A percentile compares a stretch with the other conserved stretches of the same genome.
Evolutionary conservation across 2,329 filamentous ascomycete species (phyloP).

Genomic region (Sporothrix protearum): DNA sequence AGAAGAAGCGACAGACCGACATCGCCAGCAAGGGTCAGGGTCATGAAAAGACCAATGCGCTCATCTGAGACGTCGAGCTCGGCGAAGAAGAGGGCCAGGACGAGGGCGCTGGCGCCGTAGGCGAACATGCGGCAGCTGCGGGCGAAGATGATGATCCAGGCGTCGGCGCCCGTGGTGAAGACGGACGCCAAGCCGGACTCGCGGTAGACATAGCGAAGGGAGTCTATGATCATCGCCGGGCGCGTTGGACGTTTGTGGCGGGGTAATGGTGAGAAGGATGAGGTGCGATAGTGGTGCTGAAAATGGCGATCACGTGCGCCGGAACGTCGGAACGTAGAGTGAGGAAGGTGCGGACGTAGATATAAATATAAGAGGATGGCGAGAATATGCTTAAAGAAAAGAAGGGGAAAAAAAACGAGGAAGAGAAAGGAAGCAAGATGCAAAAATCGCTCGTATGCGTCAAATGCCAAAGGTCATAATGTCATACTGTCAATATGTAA

Average conservation of each 20-base stretch:
- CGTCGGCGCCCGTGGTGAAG: conserved; percentile 46
- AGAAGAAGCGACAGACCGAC: conserved; percentile 55
- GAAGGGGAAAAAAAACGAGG: neutral
- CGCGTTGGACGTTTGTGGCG: neutral
- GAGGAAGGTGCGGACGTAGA: neutral
- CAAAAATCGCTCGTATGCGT: neutral
- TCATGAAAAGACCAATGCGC: conserved; percentile 64
- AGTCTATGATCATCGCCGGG: conserved; percentile 21
- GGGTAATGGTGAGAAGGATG: neutral
- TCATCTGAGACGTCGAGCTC: conserved; percentile 54
- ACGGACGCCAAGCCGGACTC: conserved; percentile 50
- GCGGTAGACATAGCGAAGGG: conserved; percentile 29
- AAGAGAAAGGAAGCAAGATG: neutral
- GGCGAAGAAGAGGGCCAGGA: conserved; percentile 60
- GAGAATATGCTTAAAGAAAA: neutral
- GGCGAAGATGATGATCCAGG: conserved; percentile 52
- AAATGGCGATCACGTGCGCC: neutral
- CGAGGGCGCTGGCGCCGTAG: conserved; percentile 59
- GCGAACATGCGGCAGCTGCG: conserved; percentile 57
- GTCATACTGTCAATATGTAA: too few relatives aligned
- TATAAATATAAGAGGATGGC: neutral
- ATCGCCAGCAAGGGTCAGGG: conserved; percentile 58
- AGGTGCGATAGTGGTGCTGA: neutral
- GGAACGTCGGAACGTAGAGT: neutral
- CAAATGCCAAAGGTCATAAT: neutral